These are phyloP conservation scores for Phylloboletellus chloephorus DNA, from an alignment of 1,284 basidiomycete species.

Conservation along the genomic window DNA sequence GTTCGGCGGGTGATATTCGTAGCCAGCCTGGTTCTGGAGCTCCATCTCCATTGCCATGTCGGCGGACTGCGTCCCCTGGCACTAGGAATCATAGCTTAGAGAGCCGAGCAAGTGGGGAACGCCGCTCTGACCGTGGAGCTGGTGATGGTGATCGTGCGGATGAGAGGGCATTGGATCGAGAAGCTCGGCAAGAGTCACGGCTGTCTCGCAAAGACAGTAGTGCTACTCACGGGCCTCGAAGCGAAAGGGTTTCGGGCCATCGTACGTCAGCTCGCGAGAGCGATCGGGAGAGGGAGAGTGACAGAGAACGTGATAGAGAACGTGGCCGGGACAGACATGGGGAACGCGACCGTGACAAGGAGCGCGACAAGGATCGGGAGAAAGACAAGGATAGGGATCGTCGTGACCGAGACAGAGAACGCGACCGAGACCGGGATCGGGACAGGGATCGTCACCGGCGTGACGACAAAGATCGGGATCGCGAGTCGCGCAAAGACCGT, in stretches of 20 bases:
- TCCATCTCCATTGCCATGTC: slow-evolving; percentile 49
- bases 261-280: slow-evolving; percentile 28
- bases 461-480: slow-evolving; percentile 38
- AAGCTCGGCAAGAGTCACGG: slow-evolving; percentile 41
- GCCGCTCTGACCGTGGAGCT: slow-evolving; percentile 48
- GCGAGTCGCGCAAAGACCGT: slow-evolving; percentile 47
- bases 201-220: slow-evolving; percentile 39
- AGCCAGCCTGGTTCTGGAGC: slow-evolving; percentile 44
- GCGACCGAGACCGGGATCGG: slow-evolving; percentile 36
- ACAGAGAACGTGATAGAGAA: slow-evolving; percentile 44
- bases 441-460: slow-evolving; percentile 34
- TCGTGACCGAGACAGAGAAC: slow-evolving; percentile 39
- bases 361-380: slow-evolving; percentile 38
- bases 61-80: slow-evolving; percentile 59
- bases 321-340: slow-evolving; percentile 40
- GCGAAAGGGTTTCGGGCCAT: slow-evolving; percentile 40
- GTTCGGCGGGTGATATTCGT: slow-evolving; percentile 33
- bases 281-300: slow-evolving; percentile 43
- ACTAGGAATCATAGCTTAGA: slow-evolving; percentile 67
- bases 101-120: slow-evolving; percentile 64
- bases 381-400: slow-evolving; percentile 39
- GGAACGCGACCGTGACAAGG: slow-evolving; percentile 42
- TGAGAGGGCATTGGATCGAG: slow-evolving; percentile 48
- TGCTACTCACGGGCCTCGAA: slow-evolving; percentile 43
- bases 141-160: slow-evolving; percentile 43